These are phyloP conservation scores for Vicia sativa DNA, from an alignment of 306 rosid species.

Conservation along the genomic window DNA sequence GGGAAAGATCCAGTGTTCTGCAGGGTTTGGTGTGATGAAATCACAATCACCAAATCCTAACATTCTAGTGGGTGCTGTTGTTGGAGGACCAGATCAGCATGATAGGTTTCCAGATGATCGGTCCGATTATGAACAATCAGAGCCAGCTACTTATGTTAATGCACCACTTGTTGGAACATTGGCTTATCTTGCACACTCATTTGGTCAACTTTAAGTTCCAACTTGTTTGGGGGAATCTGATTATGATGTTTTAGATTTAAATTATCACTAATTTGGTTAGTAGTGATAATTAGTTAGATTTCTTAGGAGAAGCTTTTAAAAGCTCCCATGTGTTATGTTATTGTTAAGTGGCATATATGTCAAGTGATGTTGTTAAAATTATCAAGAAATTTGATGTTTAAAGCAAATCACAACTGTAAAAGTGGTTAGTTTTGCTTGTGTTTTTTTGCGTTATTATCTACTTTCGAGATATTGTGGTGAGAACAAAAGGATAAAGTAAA, in stretches of 20 bases:
- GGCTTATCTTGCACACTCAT: conserved; percentile 73
- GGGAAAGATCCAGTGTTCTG: conserved; percentile 77
- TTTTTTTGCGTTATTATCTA: neutral
- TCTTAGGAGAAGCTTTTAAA: conserved; percentile 30
- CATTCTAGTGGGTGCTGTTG: conserved; percentile 68
- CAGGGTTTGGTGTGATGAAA: conserved; percentile 69
- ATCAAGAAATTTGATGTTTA: conserved; percentile 4
- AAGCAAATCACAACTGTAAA: neutral
- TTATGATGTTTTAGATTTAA: conserved; percentile 6
- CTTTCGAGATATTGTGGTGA: neutral
- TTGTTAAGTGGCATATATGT: conserved; percentile 18
- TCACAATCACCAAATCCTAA: conserved; percentile 81
- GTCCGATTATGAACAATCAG: conserved; percentile 85
- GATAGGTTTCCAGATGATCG: conserved; percentile 82
- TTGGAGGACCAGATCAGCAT: conserved; percentile 81
- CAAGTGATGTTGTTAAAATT: neutral
- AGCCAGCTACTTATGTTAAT: conserved; percentile 84
- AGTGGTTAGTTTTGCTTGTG: conserved; percentile 1
- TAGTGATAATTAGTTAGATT: neutral
- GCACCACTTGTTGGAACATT: conserved; percentile 85
- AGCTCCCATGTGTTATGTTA: conserved; percentile 3
- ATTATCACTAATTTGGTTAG: conserved; percentile 12
- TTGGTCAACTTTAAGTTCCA: conserved; percentile 59
- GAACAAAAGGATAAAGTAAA: conserved; percentile 8
- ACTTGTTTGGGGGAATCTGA: conserved; percentile 9